Percentiles rank a stretch among this genome's conserved stretches.
phyloP scores from a whole-genome alignment of 139 green algal species.

The Edaphochlamys debaryana region DNA sequence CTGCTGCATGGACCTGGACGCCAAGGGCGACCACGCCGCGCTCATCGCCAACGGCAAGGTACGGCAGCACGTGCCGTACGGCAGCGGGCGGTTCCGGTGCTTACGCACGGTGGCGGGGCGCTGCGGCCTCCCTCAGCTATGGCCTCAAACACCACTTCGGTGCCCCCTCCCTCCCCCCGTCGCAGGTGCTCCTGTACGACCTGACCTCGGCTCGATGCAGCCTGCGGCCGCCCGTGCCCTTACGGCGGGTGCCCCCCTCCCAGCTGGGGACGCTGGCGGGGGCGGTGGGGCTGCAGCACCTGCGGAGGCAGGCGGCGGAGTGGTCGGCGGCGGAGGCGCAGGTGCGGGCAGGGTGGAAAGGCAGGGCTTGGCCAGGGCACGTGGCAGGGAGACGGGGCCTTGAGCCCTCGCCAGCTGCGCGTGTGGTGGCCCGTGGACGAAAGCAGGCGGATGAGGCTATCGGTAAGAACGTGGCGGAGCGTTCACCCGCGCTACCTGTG shows the following conservation, averaged over 20 bases:
- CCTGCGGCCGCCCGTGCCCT: background rate
- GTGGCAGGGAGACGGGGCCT: no score
- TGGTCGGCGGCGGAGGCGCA: background rate
- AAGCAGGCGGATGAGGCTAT: no score
- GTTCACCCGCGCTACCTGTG: no score
- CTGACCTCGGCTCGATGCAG: slow-evolving; percentile 40
- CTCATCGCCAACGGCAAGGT: slow-evolving; percentile 56
- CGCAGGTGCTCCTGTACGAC: slow-evolving; percentile 63
- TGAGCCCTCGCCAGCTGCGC: no score
- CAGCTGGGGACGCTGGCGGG: slow-evolving; percentile 9
- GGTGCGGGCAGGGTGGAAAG: no score
- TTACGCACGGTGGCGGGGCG: no score
- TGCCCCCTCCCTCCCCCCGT: no score
- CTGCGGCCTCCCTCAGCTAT: no score
- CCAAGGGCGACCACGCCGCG: slow-evolving; percentile 53
- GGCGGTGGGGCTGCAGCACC: slow-evolving; percentile 24
- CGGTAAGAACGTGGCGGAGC: no score
- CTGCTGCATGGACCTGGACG: slow-evolving; percentile 53
- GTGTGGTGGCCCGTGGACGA: no score
- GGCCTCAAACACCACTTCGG: no score
- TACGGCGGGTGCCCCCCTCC: background rate
- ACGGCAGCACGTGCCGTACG: background rate
- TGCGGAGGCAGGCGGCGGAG: slow-evolving; percentile 6
- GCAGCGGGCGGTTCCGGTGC: background rate
- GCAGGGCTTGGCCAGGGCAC: no score